Percentiles rank a stretch among this genome's conserved stretches.
phyloP scores from a whole-genome alignment of 805 yeast species.

The Pichia nanzhaoensis region DNA sequence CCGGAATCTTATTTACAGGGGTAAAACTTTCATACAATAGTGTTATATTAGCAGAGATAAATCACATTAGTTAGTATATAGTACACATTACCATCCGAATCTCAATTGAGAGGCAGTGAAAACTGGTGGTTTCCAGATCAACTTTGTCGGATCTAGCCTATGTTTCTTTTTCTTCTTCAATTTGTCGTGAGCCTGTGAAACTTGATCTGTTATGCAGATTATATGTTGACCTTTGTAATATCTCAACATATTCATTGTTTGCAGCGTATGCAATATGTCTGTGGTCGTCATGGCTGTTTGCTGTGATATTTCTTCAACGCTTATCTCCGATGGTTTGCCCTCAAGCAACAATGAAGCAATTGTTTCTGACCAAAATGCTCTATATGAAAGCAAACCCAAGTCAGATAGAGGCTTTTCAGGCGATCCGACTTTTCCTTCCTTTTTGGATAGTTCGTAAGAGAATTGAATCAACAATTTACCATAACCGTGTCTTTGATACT shows the following conservation, averaged over 20 bases:
- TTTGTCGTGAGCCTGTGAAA: slow-evolving; percentile 68
- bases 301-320: slow-evolving; percentile 82
- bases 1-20: no score
- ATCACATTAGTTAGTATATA: no score
- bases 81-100: slow-evolving; percentile 72
- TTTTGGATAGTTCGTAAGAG: slow-evolving; percentile 82
- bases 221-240: slow-evolving; percentile 95
- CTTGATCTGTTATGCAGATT: slow-evolving; percentile 78
- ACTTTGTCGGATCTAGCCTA: slow-evolving; percentile 60
- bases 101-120: slow-evolving; percentile 92
- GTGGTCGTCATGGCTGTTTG: slow-evolving; percentile 93
- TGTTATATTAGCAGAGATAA: no score
- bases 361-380: slow-evolving; percentile 96
- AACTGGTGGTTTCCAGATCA: slow-evolving; percentile 93
- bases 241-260: slow-evolving; percentile 80
- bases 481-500: slow-evolving; percentile 91
- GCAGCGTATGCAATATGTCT: slow-evolving; percentile 88
- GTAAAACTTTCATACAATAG: no score
- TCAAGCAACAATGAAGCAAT: slow-evolving; percentile 69
- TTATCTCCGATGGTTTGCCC: slow-evolving; percentile 42
- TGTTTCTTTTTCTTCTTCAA: slow-evolving; percentile 60
- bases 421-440: slow-evolving; percentile 87
- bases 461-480: slow-evolving; percentile 90
- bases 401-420: slow-evolving; percentile 98
- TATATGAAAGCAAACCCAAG: slow-evolving; percentile 83